These are phyloP conservation scores for Suhomyces coccinellae DNA, from an alignment of 1,139 yeast genomes.

Conservation along the genomic window DNA sequence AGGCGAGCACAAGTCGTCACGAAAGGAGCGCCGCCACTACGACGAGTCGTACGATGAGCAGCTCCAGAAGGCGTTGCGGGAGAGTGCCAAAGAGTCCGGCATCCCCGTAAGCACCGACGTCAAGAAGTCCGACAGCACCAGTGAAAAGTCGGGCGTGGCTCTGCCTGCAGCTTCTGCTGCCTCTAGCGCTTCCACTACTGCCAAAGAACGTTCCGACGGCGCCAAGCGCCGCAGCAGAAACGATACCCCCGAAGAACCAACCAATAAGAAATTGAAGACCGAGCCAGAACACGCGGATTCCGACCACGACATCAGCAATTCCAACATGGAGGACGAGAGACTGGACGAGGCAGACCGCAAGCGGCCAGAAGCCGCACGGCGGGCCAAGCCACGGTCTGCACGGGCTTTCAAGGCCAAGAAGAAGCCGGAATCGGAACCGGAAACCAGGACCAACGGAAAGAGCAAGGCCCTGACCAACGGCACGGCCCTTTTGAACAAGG, in stretches of 20 bases:
- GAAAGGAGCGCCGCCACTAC: conserved; percentile 38
- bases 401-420: conserved; percentile 12
- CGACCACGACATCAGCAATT: conserved; percentile 17
- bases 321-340: conserved; percentile 19
- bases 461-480: conserved; percentile 10
- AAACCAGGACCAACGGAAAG: conserved; percentile 8
- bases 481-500: conserved; percentile 27
- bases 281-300: conserved; percentile 19
- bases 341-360: conserved; percentile 21
- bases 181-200: not conserved
- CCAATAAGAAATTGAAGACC: conserved; percentile 8
- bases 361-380: conserved; percentile 9
- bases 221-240: conserved; percentile 5
- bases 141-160: conserved; percentile 11
- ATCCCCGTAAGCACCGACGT: conserved; percentile 15
- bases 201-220: conserved; percentile 9
- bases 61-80: conserved; percentile 67
- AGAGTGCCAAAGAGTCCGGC: conserved; percentile 55
- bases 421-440: conserved; percentile 2
- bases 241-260: conserved; percentile 6
- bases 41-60: conserved; percentile 68
- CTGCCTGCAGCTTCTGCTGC: conserved; percentile 2
- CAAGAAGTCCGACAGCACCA: conserved; percentile 20
- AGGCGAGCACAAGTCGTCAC: conserved; percentile 24
- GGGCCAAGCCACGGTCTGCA: conserved; percentile 11